Base-by-base conservation (phyloP, 2,329 filamentous ascomycete genomes). In the Aspergillus flavus region DNA sequence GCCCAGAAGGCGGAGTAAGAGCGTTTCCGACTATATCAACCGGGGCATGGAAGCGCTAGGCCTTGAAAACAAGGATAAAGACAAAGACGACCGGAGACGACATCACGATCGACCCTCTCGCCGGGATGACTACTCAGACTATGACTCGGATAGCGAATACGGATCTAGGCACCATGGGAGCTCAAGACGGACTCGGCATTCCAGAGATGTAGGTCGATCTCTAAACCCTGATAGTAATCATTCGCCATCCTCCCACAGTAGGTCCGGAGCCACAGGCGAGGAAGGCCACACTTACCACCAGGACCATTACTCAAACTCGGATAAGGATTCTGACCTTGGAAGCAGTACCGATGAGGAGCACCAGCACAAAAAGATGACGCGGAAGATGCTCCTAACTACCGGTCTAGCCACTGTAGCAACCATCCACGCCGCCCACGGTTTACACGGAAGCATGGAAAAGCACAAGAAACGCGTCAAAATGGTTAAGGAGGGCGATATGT, bases 381-480 rank as follows among this genome's bases (percentile, higher is more conserved):
- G 86, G 76, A 89, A 89, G 78, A 86, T 89, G 81, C 76, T 89
- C 71, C 74, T 90, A 66, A 89, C 87, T 68, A 85, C 87, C 60
- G 87, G 88, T 66, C 79, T 91, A 63, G 88, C 89, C 59, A 88
- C 87, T 62, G 84, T 91, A 63, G 89, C 89, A 43, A 90, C 88
- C 32, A 89, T 91, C 66, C 88, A 91, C 77, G 88, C 88, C 28
- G 88, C 86, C 16, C 87, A 91, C 73, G 85, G 83, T 65, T 81
- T 91, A 60, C 88, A 89, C 76, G 82, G 84, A 66, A 86, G 84
- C 70, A 84, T 89, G 79, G 86, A 88, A 68, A 87, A 87, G 64
- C 85, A 87, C 61, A 84, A 90, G 66, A 83, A 87, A 68, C 82
- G 88, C 56, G 82, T 83, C 72, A 83, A 85, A 69, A 79, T 86